These are phyloP conservation scores for Sphaerobolus stellatus DNA, from an alignment of 1,284 basidiomycete genomes.

Conservation along the genomic window DNA sequence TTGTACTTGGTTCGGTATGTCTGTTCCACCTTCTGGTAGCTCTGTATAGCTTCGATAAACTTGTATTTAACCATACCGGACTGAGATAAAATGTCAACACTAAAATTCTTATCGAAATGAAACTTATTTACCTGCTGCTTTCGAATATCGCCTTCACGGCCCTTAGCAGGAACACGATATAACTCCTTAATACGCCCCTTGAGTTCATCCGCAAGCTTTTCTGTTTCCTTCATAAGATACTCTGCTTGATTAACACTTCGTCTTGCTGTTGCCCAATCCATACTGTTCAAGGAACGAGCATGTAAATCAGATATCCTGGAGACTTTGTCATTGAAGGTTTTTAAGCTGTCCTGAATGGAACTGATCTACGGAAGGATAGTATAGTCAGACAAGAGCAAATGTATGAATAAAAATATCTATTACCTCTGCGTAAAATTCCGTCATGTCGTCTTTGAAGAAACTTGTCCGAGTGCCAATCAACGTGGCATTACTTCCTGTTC, in stretches of 20 bases:
- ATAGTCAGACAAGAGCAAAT: neutral
- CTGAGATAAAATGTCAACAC: slow-evolving; percentile 9
- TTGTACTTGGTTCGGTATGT: slow-evolving; percentile 56
- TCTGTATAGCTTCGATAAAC: slow-evolving; percentile 26
- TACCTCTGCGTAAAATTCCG: slow-evolving; percentile 74
- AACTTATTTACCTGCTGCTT: slow-evolving; percentile 42
- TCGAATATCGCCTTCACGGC: slow-evolving; percentile 49
- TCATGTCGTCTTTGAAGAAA: slow-evolving; percentile 61
- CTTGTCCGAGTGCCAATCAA: too few relatives aligned
- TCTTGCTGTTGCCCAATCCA: slow-evolving; percentile 21
- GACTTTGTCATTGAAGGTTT: slow-evolving; percentile 23
- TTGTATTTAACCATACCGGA: slow-evolving; percentile 23
- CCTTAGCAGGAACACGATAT: slow-evolving; percentile 36
- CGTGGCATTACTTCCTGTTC: too few relatives aligned
- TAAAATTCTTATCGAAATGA: slow-evolving; percentile 45
- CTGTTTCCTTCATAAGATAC: slow-evolving; percentile 38
- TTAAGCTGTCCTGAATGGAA: slow-evolving; percentile 24
- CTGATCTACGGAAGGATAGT: slow-evolving; percentile 20
- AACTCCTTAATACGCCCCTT: slow-evolving; percentile 41
- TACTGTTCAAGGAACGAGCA: slow-evolving; percentile 25
- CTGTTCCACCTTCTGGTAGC: slow-evolving; percentile 52
- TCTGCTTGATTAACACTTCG: slow-evolving; percentile 25
- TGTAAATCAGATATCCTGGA: slow-evolving; percentile 24
- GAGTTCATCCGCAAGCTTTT: slow-evolving; percentile 35
- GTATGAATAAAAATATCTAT: slow-evolving; percentile 13